These are phyloP conservation scores for Penicillium longicatenatum DNA, from an alignment of 495 filamentous ascomycete species.

Conservation along the genomic window DNA sequence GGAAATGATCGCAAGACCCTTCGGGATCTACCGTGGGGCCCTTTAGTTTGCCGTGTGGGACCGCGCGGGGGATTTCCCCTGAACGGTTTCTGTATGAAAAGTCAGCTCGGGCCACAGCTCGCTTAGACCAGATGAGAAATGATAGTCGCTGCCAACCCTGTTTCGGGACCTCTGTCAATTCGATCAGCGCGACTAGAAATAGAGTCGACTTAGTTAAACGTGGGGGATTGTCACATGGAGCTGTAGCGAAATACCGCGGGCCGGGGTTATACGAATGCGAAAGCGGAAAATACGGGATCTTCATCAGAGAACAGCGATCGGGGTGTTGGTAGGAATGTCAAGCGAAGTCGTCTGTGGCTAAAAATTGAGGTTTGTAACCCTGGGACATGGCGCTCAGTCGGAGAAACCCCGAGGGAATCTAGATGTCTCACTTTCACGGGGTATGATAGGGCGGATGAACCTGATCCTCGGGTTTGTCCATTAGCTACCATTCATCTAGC, in stretches of 20 bases:
- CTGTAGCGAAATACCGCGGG: background rate
- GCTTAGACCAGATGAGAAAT: constrained; percentile 29
- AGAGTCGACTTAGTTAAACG: background rate
- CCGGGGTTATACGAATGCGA: constrained; percentile 1
- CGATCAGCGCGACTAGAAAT: background rate
- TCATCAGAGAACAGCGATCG: too few species aligned
- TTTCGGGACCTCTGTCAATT: background rate
- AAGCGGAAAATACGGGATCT: background rate
- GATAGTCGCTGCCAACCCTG: constrained; percentile 21
- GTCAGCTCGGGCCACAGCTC: constrained; percentile 16
- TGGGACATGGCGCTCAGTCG: background rate
- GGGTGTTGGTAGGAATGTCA: background rate
- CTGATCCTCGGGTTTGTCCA: too few species aligned
- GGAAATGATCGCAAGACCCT: background rate
- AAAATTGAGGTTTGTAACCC: background rate
- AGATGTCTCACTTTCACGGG: too few species aligned
- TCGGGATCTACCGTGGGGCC: background rate
- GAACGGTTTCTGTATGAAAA: constrained; percentile 12
- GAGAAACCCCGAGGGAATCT: background rate
- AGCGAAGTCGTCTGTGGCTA: background rate
- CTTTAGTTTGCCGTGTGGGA: background rate
- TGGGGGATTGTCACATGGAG: constrained; percentile 15
- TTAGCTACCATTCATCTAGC: too few species aligned
- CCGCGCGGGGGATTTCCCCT: constrained; percentile 16
- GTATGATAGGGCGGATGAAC: too few species aligned